phyloP scores from a whole-genome alignment of 2,329 filamentous ascomycete species.

The Lecanicillium sp. region DNA sequence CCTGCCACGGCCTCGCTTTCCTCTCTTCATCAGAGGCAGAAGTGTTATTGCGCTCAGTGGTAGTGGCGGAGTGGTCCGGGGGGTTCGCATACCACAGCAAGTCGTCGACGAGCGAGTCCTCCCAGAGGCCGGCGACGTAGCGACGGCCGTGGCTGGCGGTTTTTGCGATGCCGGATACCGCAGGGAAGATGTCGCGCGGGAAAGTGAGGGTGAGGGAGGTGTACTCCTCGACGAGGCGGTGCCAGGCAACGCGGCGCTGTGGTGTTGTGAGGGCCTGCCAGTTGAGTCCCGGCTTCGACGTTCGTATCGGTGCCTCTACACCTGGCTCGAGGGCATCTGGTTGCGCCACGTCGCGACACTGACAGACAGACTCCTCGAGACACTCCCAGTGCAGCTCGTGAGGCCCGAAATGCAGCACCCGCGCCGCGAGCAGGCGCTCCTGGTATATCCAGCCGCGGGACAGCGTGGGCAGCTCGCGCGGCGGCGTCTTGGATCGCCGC shows the following conservation, averaged over 20 bases:
- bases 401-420: slow-evolving; percentile 15
- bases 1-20: not conserved
- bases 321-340: too few relatives aligned
- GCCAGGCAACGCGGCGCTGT: slow-evolving; percentile 9
- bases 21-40: not conserved
- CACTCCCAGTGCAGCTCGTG: slow-evolving; percentile 18
- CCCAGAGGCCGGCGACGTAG: slow-evolving; percentile 17
- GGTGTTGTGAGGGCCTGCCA: not conserved
- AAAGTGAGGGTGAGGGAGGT: slow-evolving; percentile 13
- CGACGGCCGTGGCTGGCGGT: not conserved
- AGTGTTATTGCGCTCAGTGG: too few relatives aligned
- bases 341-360: slow-evolving; percentile 10
- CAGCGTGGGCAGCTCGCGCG: slow-evolving; percentile 13
- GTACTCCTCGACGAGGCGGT: slow-evolving; percentile 16
- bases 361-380: slow-evolving; percentile 7
- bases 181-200: slow-evolving; percentile 16
- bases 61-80: too few relatives aligned
- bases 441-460: slow-evolving; percentile 16
- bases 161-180: slow-evolving; percentile 16
- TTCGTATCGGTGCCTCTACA: too few relatives aligned
- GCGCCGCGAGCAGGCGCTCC: slow-evolving; percentile 13
- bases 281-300: slow-evolving; percentile 10
- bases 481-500: not conserved
- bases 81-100: slow-evolving; percentile 14
- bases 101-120: slow-evolving; percentile 9